These are phyloP conservation scores for Aspergillus sp. DNA, from an alignment of 2,329 filamentous ascomycete genomes.

Conservation along the genomic window DNA sequence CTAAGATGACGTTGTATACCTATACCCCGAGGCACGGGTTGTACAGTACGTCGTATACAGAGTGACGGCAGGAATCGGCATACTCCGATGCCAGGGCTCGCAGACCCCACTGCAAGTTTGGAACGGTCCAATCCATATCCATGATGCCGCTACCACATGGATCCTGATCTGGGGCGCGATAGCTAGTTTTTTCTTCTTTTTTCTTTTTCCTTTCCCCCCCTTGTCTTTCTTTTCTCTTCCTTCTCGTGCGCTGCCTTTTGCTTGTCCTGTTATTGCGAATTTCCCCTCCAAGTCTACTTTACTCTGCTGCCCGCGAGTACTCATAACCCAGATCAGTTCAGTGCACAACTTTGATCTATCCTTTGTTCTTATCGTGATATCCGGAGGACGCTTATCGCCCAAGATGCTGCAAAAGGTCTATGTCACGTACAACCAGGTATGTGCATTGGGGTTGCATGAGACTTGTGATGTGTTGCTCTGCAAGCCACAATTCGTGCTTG, in stretches of 20 bases:
- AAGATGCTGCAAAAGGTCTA: constrained; percentile 84
- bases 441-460: constrained; percentile 25
- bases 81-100: constrained; percentile 1
- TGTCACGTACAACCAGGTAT: constrained; percentile 88
- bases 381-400: constrained; percentile 10
- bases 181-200: neutral
- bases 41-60: neutral
- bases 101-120: constrained; percentile 1
- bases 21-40: neutral
- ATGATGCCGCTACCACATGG: constrained; percentile 8
- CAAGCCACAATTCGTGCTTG: neutral
- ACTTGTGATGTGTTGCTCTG: neutral
- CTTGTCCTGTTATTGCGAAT: neutral
- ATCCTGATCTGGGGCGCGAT: constrained; percentile 3
- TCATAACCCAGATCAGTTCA: neutral
- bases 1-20: neutral
- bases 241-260: constrained; percentile 11
- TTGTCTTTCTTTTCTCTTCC: neutral
- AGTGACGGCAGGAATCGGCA: neutral
- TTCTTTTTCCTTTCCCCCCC: constrained; percentile 6
- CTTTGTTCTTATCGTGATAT: neutral
- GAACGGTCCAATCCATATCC: constrained; percentile 8
- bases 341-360: neutral
- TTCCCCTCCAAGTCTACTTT: neutral
- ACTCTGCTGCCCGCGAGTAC: neutral